Evolutionary conservation across 495 filamentous ascomycete genomes (phyloP).

Genomic region (Penicillium goetzii): DNA sequence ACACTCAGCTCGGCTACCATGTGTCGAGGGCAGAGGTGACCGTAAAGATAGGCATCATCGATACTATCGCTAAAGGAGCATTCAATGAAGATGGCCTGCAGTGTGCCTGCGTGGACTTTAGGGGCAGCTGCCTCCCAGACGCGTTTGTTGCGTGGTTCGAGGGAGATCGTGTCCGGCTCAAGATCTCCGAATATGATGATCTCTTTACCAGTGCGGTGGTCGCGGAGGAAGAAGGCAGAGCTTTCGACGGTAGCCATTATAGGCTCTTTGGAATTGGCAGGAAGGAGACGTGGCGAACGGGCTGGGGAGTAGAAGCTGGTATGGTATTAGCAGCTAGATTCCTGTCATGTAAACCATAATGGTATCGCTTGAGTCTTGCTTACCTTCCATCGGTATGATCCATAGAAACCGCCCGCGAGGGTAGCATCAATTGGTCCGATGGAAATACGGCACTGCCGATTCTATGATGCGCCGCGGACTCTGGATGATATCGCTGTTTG

Average conservation of each 20-base stretch:
- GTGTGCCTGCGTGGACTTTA: constrained; percentile 68
- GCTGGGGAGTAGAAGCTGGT: constrained; percentile 37
- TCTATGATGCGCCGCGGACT: constrained; percentile 59
- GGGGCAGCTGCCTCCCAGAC: constrained; percentile 87
- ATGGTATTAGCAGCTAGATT: not conserved
- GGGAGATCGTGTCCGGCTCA: constrained; percentile 84
- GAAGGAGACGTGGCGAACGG: constrained; percentile 32
- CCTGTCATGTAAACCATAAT: not conserved
- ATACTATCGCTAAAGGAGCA: constrained; percentile 85
- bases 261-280: constrained; percentile 31
- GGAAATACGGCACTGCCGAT: constrained; percentile 54
- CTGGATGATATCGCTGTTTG: constrained; percentile 63
- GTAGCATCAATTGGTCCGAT: constrained; percentile 34
- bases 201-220: constrained; percentile 67
- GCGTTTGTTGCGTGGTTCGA: constrained; percentile 73
- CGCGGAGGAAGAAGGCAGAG: constrained; percentile 88
- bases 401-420: constrained; percentile 36
- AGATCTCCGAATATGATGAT: constrained; percentile 94
- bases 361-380: constrained; percentile 4
- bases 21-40: constrained; percentile 83
- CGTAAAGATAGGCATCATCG: constrained; percentile 75
- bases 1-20: constrained; percentile 73
- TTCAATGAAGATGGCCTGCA: constrained; percentile 89
- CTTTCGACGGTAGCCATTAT: constrained; percentile 66
- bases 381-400: constrained; percentile 41